These are phyloP conservation scores for Apiospora aurea DNA, from an alignment of 2,329 filamentous ascomycete species.

Conservation along the genomic window DNA sequence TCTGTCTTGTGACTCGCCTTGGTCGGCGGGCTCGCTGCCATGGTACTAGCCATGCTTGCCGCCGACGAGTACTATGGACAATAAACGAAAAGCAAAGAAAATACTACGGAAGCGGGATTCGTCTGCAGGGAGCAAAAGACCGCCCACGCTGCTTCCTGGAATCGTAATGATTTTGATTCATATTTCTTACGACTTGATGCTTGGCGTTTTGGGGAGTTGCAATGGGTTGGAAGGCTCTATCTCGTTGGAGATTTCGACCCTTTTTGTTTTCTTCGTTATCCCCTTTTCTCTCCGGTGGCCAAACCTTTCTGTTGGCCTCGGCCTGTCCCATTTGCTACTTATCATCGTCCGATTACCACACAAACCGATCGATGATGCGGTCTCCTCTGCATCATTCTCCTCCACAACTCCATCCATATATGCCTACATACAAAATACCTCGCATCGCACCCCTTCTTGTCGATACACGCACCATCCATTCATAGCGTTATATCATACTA, in stretches of 20 bases:
- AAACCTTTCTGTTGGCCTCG: not conserved
- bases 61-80: not conserved
- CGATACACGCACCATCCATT: not conserved
- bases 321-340: not conserved
- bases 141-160: not conserved
- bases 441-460: not conserved
- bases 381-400: not conserved
- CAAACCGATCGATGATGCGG: not conserved
- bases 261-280: not conserved
- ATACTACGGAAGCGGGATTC: not conserved
- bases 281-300: not conserved
- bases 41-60: constrained; percentile 22
- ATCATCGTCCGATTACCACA: not conserved
- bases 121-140: not conserved
- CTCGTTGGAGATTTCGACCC: constrained; percentile 16
- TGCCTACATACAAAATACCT: not conserved
- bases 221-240: not conserved
- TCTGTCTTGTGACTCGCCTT: constrained; percentile 28
- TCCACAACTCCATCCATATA: not conserved
- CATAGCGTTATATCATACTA: constrained; percentile 29
- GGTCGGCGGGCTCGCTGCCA: constrained; percentile 22
- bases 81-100: not conserved
- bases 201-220: not conserved
- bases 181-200: constrained; percentile 3
- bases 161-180: not conserved